Conservation (phyloP, 192 early-diverging fungal species). For the Dissophora globulifera region DNA sequence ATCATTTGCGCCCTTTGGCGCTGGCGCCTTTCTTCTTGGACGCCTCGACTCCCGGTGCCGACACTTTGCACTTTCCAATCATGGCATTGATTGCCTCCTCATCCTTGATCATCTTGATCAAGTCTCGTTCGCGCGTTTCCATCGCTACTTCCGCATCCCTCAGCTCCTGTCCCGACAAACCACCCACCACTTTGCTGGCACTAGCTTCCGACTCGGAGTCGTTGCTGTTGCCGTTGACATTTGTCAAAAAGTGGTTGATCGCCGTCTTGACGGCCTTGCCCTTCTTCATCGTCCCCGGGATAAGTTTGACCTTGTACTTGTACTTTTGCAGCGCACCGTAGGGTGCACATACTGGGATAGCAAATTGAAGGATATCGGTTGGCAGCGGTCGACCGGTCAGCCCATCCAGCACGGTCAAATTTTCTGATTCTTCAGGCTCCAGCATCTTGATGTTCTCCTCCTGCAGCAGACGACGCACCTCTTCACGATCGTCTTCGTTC, state of each 20-base stretch:
- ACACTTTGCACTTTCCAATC: slow-evolving; percentile 90
- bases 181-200: slow-evolving; percentile 20
- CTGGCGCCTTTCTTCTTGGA: slow-evolving; percentile 67
- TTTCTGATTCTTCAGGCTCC: slow-evolving; percentile 64
- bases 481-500: slow-evolving; percentile 52
- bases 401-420: slow-evolving; percentile 76
- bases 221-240: slow-evolving; percentile 13
- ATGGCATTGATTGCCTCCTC: slow-evolving; percentile 83
- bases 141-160: slow-evolving; percentile 46
- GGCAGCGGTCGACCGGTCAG: slow-evolving; percentile 83
- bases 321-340: slow-evolving; percentile 86
- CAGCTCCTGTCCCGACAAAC: slow-evolving; percentile 56
- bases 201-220: background rate
- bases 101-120: slow-evolving; percentile 88
- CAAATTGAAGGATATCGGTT: slow-evolving; percentile 83
- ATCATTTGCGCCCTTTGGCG: slow-evolving; percentile 33
- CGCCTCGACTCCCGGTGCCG: slow-evolving; percentile 78
- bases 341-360: slow-evolving; percentile 94
- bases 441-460: slow-evolving; percentile 68
- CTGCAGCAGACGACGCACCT: slow-evolving; percentile 63
- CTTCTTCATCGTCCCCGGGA: slow-evolving; percentile 90
- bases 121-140: slow-evolving; percentile 72
- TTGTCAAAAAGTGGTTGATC: slow-evolving; percentile 46
- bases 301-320: slow-evolving; percentile 96
- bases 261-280: slow-evolving; percentile 78